Percentiles rank a stretch among this genome's conserved stretches.
phyloP scores from a whole-genome alignment of 2,329 filamentous ascomycete genomes.

The Scytalidium sp. region DNA sequence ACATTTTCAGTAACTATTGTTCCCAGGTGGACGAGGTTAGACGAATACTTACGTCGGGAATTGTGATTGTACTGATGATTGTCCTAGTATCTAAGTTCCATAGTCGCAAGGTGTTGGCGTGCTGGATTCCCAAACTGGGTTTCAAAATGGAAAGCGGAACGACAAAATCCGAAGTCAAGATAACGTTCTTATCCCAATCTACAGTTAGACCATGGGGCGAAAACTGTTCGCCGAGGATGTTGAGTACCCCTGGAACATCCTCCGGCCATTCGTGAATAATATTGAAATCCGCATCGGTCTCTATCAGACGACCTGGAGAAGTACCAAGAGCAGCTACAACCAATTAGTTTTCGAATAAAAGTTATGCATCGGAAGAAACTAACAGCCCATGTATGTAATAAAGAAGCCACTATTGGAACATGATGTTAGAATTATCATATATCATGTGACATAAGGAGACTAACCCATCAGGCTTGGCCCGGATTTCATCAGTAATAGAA shows the following conservation, averaged over 20 bases:
- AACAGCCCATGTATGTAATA: conserved; percentile 24
- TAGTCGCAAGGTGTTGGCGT: conserved; percentile 55
- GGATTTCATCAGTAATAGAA: conserved; percentile 61
- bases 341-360: no score
- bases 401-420: conserved; percentile 16
- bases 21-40: background rate
- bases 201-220: conserved; percentile 57
- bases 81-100: conserved; percentile 52
- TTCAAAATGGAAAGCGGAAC: conserved; percentile 60
- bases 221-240: conserved; percentile 58
- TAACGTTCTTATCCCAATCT: conserved; percentile 54
- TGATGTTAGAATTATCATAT: no score
- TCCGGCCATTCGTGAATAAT: conserved; percentile 62
- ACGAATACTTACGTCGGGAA: conserved; percentile 48
- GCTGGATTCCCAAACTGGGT: conserved; percentile 50
- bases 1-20: conserved; percentile 1
- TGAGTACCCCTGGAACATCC: conserved; percentile 49
- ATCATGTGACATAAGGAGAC: background rate
- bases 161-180: conserved; percentile 61
- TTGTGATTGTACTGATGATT: conserved; percentile 59
- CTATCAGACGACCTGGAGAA: conserved; percentile 55
- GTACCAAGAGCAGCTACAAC: conserved; percentile 46
- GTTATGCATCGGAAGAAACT: no score
- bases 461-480: conserved; percentile 56
- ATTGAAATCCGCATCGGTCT: conserved; percentile 56